Base-by-base conservation (phyloP, 129 eudicot genomes). In the Helichrysum umbraculigerum region DNA sequence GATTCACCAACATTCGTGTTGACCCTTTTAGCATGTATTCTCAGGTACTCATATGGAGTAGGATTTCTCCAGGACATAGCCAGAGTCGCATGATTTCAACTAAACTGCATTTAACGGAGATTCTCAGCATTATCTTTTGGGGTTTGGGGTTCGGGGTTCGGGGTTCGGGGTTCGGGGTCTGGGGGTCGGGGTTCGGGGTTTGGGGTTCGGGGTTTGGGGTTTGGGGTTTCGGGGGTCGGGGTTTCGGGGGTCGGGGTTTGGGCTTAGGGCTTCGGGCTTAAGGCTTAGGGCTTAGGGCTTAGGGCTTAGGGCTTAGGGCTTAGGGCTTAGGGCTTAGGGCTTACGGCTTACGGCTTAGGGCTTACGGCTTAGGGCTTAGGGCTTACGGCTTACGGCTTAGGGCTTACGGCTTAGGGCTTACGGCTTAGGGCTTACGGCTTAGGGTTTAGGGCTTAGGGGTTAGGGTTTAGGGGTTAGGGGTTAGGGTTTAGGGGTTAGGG, bases 391-490 rank as follows among this genome's bases (percentile, higher is more conserved):
- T 17, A 4, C 3, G 62, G 62, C 7, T 29, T 68, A 8, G 33
- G 72, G 74, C 1, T 69, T 44, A 21, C 37, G 74, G 35, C 42
- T 69, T 44, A 22, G 60, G 74, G 60, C 12, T 69, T 44, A 44
- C 37, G 58, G 60, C 25, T 44, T 44, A 21, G 60, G 74, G 74
- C 5, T 69, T 44, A 12, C 20, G 74, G 74, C 14, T 47, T 21
- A 21, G 60, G 60, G 74, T 21, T 69, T 44, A 42, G 60, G 74
- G 59, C 14, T 69, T 69, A 11, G 60, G 74, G 74, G 37, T 44
- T 44, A 22, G 4, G 39, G 60, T 47, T 66, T 33, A 17, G 19
- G 44, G 70, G 44, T 66, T 33, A 15, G 50, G 70, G 70, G 28
- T 66, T 33, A 32, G 28, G 70, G 70, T 33, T 32, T 66, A 14